Evolutionary conservation across 306 rosid species (phyloP).

Genomic region (Adenanthera pavonina): DNA sequence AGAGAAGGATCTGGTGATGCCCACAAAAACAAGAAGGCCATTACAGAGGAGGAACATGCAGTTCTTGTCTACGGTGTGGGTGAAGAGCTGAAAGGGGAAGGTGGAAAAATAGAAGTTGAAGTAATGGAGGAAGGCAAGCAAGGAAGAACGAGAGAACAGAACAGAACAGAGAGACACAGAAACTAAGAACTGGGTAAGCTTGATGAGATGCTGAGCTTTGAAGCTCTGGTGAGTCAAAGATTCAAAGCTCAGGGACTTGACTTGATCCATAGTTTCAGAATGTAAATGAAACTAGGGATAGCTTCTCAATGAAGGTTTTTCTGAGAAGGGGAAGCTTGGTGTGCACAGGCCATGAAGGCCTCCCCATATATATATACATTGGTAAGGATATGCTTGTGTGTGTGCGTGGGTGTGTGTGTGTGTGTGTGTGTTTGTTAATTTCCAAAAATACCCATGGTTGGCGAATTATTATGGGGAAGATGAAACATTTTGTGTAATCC

Average conservation of each 20-base stretch:
- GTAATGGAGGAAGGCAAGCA: slow-evolving; percentile 51
- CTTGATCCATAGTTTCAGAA: slow-evolving; percentile 50
- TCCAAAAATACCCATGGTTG: slow-evolving; percentile 38
- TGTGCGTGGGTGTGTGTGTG: background rate
- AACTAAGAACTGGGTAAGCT: slow-evolving; percentile 55
- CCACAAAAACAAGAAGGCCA: slow-evolving; percentile 81
- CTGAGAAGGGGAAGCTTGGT: slow-evolving; percentile 13
- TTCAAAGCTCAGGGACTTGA: slow-evolving; percentile 39
- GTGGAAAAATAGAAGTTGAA: slow-evolving; percentile 60
- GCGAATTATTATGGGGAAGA: slow-evolving; percentile 34
- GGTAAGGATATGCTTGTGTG: background rate
- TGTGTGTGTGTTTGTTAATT: background rate
- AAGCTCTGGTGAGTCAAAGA: slow-evolving; percentile 37
- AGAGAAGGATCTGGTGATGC: slow-evolving; percentile 55
- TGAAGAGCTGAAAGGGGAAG: slow-evolving; percentile 59
- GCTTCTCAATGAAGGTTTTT: slow-evolving; percentile 11
- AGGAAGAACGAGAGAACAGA: slow-evolving; percentile 56
- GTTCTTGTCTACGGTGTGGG: slow-evolving; percentile 80
- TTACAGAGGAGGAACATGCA: slow-evolving; percentile 78
- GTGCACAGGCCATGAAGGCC: slow-evolving; percentile 22
- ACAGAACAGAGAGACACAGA: slow-evolving; percentile 63
- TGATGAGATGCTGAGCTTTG: slow-evolving; percentile 49
- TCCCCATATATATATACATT: background rate
- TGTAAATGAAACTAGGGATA: slow-evolving; percentile 26
- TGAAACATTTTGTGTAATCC: slow-evolving; percentile 24